These are phyloP conservation scores for Angomonas deanei DNA, from an alignment of 208 protist genomes.

Conservation along the genomic window DNA sequence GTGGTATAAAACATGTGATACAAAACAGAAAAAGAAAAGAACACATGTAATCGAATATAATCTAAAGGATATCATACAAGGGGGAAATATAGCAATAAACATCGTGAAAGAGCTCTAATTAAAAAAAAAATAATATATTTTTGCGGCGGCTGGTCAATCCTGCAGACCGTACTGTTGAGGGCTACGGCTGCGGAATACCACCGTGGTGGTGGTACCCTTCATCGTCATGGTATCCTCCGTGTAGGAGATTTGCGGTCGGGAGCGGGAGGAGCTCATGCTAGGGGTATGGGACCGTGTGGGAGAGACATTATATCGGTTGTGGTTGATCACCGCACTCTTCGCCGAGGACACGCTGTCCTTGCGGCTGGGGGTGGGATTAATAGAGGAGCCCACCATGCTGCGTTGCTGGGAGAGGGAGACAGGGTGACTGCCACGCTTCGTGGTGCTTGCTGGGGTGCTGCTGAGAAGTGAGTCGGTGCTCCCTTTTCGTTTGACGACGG, in stretches of 20 bases:
- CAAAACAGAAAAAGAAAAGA: neutral
- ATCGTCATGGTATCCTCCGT: slow-evolving; percentile 31
- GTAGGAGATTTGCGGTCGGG: slow-evolving; percentile 47
- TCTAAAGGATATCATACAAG: neutral
- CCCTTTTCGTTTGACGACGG: neutral
- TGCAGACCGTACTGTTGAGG: neutral
- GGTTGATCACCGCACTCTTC: neutral
- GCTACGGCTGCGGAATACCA: slow-evolving; percentile 26
- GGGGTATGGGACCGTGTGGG: slow-evolving; percentile 24
- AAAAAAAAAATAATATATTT: no score
- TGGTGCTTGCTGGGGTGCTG: neutral
- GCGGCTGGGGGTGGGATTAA: neutral
- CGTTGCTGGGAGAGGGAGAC: slow-evolving; percentile 2
- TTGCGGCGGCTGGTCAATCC: no score
- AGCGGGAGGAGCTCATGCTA: slow-evolving; percentile 26
- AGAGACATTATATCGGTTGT: slow-evolving; percentile 8
- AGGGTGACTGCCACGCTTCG: neutral
- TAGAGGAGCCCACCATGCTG: neutral
- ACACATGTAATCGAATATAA: neutral
- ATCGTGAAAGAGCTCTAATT: neutral
- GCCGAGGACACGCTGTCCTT: neutral
- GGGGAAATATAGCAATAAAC: neutral
- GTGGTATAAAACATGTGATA: neutral
- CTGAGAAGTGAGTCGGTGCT: neutral
- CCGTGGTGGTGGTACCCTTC: slow-evolving; percentile 60